Base-by-base conservation (phyloP, 768 basidiomycete species). In the Amanita pseudoporphyria region DNA sequence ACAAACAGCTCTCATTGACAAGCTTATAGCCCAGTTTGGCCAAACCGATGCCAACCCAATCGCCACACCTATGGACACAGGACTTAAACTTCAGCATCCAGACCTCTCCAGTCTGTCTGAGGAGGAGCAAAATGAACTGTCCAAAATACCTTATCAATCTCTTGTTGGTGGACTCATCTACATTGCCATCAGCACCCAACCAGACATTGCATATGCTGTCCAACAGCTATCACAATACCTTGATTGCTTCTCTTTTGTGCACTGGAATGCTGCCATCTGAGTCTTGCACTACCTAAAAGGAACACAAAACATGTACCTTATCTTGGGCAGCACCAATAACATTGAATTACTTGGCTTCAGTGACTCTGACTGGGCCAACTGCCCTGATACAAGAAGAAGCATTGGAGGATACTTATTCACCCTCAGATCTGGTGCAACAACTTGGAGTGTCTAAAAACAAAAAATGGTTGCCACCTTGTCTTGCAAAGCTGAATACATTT, bases 401-500 rank as follows among this genome's bases (percentile, higher is more conserved):
- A 47, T 61, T 5, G 55, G 58, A 4, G 57, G 62, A 0, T 58
- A 57, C 44, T 24, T 35, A 0, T 66, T 59, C 19, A 40, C 44
- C 0, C 46, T 61, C 3, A 52, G 54, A 6, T 41, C 44, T 22
- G 60, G 59, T 4, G 12, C 54, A 2, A 33, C 60, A 5, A 55
- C 60, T 1, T 63, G 59, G 52, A 21, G 18, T 32, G 37, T 35
- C 9, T 22, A 41, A 14, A 53, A 61, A 28, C 73, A 74, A 56
- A 36, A 54, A 1, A 57, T 59, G 1, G 56, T 71, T 30, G 52
- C 71, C 0, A 48, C 57, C 1, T 73, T 68, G 0, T 66, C 68
- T 0, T 62, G 61, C 7, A 64, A 74, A 49, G 66, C 68, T 0
- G 69, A 72, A 54, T 71, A 69, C 53, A 61, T 68, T 12, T 66